These are phyloP conservation scores for Sporothrix mexicana DNA, from an alignment of 2,329 filamentous ascomycete species.

Conservation along the genomic window DNA sequence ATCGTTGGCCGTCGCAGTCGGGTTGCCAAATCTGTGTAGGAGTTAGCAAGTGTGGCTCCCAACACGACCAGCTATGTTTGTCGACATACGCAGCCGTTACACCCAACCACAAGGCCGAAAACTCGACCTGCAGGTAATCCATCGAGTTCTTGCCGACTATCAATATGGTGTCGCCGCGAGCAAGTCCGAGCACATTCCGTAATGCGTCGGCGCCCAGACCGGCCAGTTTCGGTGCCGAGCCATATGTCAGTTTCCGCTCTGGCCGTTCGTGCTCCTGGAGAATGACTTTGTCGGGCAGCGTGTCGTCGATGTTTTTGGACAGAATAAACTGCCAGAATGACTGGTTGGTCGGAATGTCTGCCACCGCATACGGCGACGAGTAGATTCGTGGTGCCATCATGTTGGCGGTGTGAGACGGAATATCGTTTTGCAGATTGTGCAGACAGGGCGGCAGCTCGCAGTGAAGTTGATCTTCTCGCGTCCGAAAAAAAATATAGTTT, in stretches of 20 bases:
- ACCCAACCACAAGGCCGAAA: slow-evolving; percentile 24
- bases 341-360: slow-evolving; percentile 6
- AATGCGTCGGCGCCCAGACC: slow-evolving; percentile 24
- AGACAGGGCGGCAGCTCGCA: too few relatives aligned
- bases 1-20: slow-evolving; percentile 1
- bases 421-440: too few relatives aligned
- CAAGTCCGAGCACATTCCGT: neutral
- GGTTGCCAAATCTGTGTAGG: slow-evolving; percentile 5
- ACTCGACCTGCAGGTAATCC: slow-evolving; percentile 23
- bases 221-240: neutral
- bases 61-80: too few relatives aligned
- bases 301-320: slow-evolving; percentile 29
- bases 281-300: slow-evolving; percentile 16
- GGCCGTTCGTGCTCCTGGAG: slow-evolving; percentile 30
- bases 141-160: slow-evolving; percentile 29
- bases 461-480: neutral
- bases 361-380: neutral
- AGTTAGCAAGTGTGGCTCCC: neutral
- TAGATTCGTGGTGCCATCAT: slow-evolving; percentile 9
- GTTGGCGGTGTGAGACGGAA: neutral
- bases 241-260: neutral
- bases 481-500: neutral
- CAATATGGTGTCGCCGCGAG: slow-evolving; percentile 15
- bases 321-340: slow-evolving; percentile 29
- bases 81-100: slow-evolving; percentile 16